A percentile compares a stretch with the other conserved stretches of the same genome.
These are phyloP conservation scores for Cordyceps farinosa DNA, from an alignment of 2,329 filamentous ascomycete species.

Conservation along the genomic window DNA sequence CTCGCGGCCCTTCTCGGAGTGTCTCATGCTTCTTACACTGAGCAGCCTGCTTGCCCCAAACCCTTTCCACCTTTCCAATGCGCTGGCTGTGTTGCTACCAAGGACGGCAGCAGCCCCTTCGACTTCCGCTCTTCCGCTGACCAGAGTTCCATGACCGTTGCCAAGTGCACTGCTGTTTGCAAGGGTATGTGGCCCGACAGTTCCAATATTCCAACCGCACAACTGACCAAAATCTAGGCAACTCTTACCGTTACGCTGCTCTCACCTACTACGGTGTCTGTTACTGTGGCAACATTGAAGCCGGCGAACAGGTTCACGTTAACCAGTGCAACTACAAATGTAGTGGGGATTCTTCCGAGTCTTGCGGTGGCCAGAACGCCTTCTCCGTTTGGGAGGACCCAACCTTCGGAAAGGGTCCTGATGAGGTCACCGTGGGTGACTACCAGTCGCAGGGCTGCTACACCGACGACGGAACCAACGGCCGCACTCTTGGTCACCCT, in stretches of 20 bases:
- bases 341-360: conserved; percentile 41
- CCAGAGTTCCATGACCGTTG: conserved; percentile 42
- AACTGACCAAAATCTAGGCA: conserved; percentile 30
- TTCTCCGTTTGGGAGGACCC: conserved; percentile 49
- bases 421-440: conserved; percentile 43
- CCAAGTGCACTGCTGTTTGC: conserved; percentile 46
- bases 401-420: conserved; percentile 42
- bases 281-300: conserved; percentile 49
- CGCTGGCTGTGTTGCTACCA: conserved; percentile 43
- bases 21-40: conserved; percentile 12
- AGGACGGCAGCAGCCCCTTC: conserved; percentile 35
- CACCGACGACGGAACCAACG: conserved; percentile 39
- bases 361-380: conserved; percentile 44
- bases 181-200: conserved; percentile 36
- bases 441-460: conserved; percentile 63
- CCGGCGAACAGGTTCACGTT: conserved; percentile 47
- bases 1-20: conserved; percentile 29
- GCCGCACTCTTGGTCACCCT: conserved; percentile 44
- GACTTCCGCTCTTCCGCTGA: conserved; percentile 39
- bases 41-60: conserved; percentile 41
- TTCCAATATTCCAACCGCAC: not conserved
- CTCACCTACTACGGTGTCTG: conserved; percentile 51
- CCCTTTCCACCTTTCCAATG: conserved; percentile 46
- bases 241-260: conserved; percentile 49
- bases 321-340: conserved; percentile 58